Base-by-base conservation (phyloP, 805 yeast genomes). In the Barnettozyma pratensis region DNA sequence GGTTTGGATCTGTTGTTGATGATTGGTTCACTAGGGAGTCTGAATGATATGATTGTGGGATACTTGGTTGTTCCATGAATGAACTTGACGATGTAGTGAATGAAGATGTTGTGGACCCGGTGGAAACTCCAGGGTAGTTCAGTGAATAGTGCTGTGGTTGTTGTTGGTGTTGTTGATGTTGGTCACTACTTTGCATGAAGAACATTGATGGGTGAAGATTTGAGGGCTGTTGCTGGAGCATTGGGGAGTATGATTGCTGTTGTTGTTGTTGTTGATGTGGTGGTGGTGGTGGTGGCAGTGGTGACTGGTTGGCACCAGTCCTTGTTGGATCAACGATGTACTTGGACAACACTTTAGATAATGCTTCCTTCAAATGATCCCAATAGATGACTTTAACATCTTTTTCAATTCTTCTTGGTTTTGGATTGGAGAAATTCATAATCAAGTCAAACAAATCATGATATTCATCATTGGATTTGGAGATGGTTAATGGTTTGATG, bases 351-450 rank as follows among this genome's bases (percentile, higher is more conserved):
- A 83, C 83, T 57, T 79, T 81, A 28, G 66, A 62, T 44, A 83
- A 58, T 0, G 88, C 88, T 31, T 65, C 70, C 37, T 69, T 74
- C 28, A 83, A 64, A 40, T 73, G 70, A 25, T 61, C 57, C 89
- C 89, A 83, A 28, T 70, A 68, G 56, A 83, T 79, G 4, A 83
- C 87, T 59, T 83, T 83, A 51, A 83, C 75, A 59, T 82, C 86
- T 60, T 83, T 83, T 56, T 81, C 88, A 41, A 83, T 83, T 54
- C 81, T 81, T 39, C 89, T 67, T 5, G 89, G 89, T 54, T 79
- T 71, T 2, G 89, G 89, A 48, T 72, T 72, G 30, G 76, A 76
- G 70, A 76, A 83, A 32, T 72, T 65, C 88, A 83, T 83, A 36
- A 83, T 73, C 44, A 74, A 54, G 59, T 68, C 60, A 59, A 75